A percentile compares a stretch with the other conserved stretches of the same genome.
These are phyloP conservation scores for Oropetium thomaeum DNA, from an alignment of 176 grass and related monocot genomes.

Conservation along the genomic window DNA sequence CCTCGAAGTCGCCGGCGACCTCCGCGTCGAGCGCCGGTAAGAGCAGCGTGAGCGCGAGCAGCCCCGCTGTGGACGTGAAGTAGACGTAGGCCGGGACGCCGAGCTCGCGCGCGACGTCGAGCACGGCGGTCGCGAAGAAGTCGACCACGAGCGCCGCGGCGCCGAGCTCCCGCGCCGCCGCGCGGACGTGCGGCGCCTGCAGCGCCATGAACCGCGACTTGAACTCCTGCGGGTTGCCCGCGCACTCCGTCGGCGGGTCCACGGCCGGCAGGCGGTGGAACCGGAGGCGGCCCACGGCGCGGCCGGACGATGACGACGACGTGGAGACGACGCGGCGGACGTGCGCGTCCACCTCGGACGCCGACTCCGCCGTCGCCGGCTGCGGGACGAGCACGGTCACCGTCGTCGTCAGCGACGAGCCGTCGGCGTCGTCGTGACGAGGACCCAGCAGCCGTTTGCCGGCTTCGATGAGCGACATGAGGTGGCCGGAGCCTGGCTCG, in stretches of 20 bases:
- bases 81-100: slow-evolving; percentile 55
- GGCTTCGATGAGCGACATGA: slow-evolving; percentile 43
- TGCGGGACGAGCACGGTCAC: slow-evolving; percentile 36
- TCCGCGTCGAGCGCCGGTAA: slow-evolving; percentile 36
- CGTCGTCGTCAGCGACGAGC: background rate
- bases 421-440: background rate
- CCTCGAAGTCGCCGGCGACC: slow-evolving; percentile 20
- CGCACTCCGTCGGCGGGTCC: slow-evolving; percentile 16
- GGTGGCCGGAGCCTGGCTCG: slow-evolving; percentile 41
- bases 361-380: slow-evolving; percentile 39
- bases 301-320: background rate
- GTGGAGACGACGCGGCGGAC: slow-evolving; percentile 33
- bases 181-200: slow-evolving; percentile 35
- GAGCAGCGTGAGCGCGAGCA: slow-evolving; percentile 40
- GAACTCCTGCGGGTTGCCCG: slow-evolving; percentile 47
- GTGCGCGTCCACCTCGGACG: slow-evolving; percentile 38
- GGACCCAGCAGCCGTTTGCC: slow-evolving; percentile 36
- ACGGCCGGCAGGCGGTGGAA: slow-evolving; percentile 53
- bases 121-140: slow-evolving; percentile 49
- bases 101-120: slow-evolving; percentile 41
- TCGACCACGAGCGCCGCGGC: slow-evolving; percentile 52
- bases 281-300: background rate
- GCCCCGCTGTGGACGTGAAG: slow-evolving; percentile 43
- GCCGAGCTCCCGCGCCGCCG: slow-evolving; percentile 16
- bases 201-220: slow-evolving; percentile 50